Percentiles rank a stretch among this genome's conserved stretches.
Conservation (phyloP, 2,329 filamentous ascomycete genomes). For the Aspergillus intermedius region DNA sequence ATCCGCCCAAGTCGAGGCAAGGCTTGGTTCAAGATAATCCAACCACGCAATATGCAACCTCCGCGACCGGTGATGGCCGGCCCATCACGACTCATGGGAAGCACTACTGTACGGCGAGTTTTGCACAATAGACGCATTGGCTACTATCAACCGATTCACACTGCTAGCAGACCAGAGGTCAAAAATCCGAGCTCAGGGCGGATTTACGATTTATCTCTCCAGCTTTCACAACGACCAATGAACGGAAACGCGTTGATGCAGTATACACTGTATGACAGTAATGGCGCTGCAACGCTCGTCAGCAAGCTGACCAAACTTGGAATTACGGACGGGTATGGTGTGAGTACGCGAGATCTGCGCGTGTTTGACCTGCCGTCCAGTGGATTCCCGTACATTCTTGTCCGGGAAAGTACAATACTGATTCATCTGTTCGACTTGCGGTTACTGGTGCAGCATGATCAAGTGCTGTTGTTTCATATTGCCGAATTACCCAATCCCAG, state of each 20-base stretch:
- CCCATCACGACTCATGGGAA: not conserved
- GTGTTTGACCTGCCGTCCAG: slow-evolving; percentile 28
- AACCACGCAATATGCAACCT: not conserved
- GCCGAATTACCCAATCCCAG: slow-evolving; percentile 6
- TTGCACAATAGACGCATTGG: not conserved
- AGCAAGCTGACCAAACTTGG: slow-evolving; percentile 10
- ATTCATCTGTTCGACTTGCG: slow-evolving; percentile 32
- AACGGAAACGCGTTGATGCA: slow-evolving; percentile 4
- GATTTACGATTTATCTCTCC: slow-evolving; percentile 3
- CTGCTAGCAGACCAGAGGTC: not conserved
- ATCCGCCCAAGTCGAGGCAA: not conserved
- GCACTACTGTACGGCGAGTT: not conserved
- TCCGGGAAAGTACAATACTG: slow-evolving; percentile 27
- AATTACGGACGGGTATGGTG: slow-evolving; percentile 14
- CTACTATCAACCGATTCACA: not conserved
- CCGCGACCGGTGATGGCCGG: not conserved
- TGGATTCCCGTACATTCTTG: slow-evolving; percentile 28
- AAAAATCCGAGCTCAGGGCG: not conserved
- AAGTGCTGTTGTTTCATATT: slow-evolving; percentile 23
- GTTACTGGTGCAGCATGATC: slow-evolving; percentile 28
- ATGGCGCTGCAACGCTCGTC: not conserved
- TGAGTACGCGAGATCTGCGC: slow-evolving; percentile 30
- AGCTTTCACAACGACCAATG: slow-evolving; percentile 1
- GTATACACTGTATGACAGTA: slow-evolving; percentile 2
- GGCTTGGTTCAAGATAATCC: not conserved